Conservation (phyloP, 352 stramenopile species). For the Globisporangium nunn region DNA sequence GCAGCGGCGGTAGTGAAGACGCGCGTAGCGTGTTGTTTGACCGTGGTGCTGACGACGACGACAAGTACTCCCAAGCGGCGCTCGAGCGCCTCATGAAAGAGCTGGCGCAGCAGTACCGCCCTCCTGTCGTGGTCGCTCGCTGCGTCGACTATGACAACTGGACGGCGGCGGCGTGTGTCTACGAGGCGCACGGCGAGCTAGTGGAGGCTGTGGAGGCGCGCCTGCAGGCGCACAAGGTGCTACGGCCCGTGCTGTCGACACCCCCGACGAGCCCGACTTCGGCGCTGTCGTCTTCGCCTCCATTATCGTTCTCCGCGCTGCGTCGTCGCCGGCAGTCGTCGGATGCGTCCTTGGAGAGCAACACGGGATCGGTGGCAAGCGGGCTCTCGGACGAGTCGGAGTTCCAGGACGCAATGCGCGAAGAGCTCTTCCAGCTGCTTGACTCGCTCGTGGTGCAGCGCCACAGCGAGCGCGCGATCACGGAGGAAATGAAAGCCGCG, state of each 20-base stretch:
- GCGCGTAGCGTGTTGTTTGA: background rate
- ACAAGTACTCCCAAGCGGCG: conserved; percentile 33
- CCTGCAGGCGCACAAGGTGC: conserved; percentile 54
- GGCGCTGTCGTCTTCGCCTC: background rate
- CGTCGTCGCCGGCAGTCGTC: conserved; percentile 18
- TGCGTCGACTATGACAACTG: conserved; percentile 83
- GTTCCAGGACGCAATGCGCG: conserved; percentile 45
- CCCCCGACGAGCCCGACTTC: background rate
- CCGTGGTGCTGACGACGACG: background rate
- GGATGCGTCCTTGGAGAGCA: conserved; percentile 22
- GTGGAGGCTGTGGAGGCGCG: conserved; percentile 82
- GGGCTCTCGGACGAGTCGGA: conserved; percentile 29
- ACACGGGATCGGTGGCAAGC: conserved; percentile 9
- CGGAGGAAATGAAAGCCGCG: conserved; percentile 37
- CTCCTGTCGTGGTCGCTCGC: conserved; percentile 65
- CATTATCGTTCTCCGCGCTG: conserved; percentile 1
- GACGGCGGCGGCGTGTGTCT: conserved; percentile 65
- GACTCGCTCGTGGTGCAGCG: conserved; percentile 52
- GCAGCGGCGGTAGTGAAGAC: conserved; percentile 5
- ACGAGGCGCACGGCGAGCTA: conserved; percentile 72
- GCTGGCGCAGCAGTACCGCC: conserved; percentile 59
- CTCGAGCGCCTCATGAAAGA: conserved; percentile 52
- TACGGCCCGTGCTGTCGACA: conserved; percentile 6
- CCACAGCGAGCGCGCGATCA: conserved; percentile 21
- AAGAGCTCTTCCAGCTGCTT: conserved; percentile 58